These are phyloP conservation scores for Funneliformis geosporum DNA, from an alignment of 192 early-diverging fungal species.

Conservation along the genomic window DNA sequence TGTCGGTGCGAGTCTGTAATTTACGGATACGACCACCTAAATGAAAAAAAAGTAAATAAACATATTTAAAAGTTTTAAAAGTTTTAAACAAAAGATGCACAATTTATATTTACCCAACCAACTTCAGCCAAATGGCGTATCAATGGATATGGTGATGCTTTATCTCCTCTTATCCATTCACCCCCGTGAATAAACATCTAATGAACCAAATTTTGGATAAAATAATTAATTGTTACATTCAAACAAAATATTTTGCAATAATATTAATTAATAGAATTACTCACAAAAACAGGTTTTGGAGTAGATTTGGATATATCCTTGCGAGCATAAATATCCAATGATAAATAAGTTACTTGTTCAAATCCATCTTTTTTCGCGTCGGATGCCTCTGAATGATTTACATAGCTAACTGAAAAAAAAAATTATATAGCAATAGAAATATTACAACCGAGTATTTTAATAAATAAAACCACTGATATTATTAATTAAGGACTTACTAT, in stretches of 20 bases:
- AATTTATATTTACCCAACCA: constrained; percentile 22
- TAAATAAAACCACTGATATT: neutral
- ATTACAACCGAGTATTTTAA: neutral
- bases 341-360: constrained; percentile 35
- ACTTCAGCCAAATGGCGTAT: constrained; percentile 24
- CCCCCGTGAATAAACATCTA: constrained; percentile 71
- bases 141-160: constrained; percentile 40
- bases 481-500: constrained; percentile 2
- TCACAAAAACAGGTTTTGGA: constrained; percentile 41
- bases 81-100: neutral
- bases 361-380: constrained; percentile 31
- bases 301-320: constrained; percentile 32
- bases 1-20: constrained; percentile 54
- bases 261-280: too few relatives aligned
- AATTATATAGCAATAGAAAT: neutral
- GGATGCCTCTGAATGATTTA: neutral
- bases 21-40: constrained; percentile 65
- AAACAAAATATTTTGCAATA: too few relatives aligned
- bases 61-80: neutral
- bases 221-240: neutral
- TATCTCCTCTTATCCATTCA: constrained; percentile 61
- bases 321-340: constrained; percentile 41
- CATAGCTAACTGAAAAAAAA: neutral
- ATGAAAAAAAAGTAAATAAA: constrained; percentile 21
- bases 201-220: neutral